Evolutionary conservation across 2,329 filamentous ascomycete species (phyloP), one percentile per base, ranked within the genome.

Genomic region (Paraphoma sp.): DNA sequence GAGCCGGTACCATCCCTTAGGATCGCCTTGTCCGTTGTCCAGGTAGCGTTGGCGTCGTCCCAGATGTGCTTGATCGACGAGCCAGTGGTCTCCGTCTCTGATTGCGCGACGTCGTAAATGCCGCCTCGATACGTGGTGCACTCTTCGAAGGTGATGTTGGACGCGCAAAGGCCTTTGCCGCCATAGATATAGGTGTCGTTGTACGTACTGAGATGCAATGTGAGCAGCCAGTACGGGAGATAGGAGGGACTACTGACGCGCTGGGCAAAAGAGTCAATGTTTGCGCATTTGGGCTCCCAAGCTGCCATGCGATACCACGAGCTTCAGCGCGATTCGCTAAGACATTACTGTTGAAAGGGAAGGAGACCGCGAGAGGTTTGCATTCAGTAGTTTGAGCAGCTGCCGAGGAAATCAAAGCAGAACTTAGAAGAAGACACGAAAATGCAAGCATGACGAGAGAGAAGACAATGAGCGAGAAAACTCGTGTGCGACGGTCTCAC

Each of bases 321-420:
- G 46, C 36, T 16, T 51, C 31, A 8, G 53, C 23, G 14, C 38
- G 47, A 16, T 17, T 50, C 9, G 28, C 42, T 40, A 55, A 42
- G n/a, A 30, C 28, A 38, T 46, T 38, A 17, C 38, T 44, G 17
- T 46, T 51, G 31, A 55, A 45, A n/a, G 53, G 53, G 14, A 55
- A 36, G 3, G 42, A 41, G 2, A 55, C 33, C 2, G 47, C 53
- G 33, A 41, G 53, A 31, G 47, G 31, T 17, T 55, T 36, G 16
- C 53, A 55, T 14, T 18, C 17, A 6, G 48, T 38, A 43, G 40
- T n/a, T 8, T 42, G 8, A 14, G 40, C 11, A 8, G 40, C 16
- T 16, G 40, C 11, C 11, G 16, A 7, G 16, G 16, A 8, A 42
- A 5, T 9, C 2, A 3, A 16, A 2, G 40, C 16, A n/a, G 8